phyloP scores from a whole-genome alignment of 345 rosid genomes.

The Mallotus nudiflorus region DNA sequence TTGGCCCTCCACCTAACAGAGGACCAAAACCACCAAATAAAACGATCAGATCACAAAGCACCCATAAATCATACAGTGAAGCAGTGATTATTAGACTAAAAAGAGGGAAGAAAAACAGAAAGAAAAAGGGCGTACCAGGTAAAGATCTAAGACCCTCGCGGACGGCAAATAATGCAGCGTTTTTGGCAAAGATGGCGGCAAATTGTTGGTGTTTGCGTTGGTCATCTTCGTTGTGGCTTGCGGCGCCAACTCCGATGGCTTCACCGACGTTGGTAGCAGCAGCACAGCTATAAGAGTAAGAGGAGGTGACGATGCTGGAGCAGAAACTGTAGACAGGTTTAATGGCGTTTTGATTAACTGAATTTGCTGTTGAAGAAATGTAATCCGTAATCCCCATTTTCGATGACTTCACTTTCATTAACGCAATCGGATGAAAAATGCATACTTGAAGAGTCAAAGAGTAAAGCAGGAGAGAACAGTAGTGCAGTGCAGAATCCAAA shows the following conservation, averaged over 20 bases:
- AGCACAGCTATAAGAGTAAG: background rate
- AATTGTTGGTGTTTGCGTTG: slow-evolving; percentile 7
- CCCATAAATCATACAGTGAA: too few relatives aligned
- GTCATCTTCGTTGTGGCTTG: slow-evolving; percentile 20
- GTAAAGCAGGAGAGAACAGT: background rate
- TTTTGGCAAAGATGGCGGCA: slow-evolving; percentile 17
- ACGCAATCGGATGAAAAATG: too few relatives aligned
- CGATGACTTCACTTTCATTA: too few relatives aligned
- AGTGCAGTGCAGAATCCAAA: too few relatives aligned
- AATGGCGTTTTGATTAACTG: slow-evolving; percentile 14
- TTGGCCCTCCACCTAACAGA: slow-evolving; percentile 6
- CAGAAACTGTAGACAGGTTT: slow-evolving; percentile 8
- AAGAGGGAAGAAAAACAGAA: too few relatives aligned
- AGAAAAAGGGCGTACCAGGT: slow-evolving; percentile 22
- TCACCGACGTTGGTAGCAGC: slow-evolving; percentile 10
- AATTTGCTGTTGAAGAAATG: slow-evolving; percentile 23
- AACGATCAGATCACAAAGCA: too few relatives aligned
- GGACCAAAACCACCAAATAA: background rate
- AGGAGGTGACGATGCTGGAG: too few relatives aligned
- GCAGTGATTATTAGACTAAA: too few relatives aligned
- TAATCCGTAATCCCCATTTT: slow-evolving; percentile 31
- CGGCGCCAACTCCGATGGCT: slow-evolving; percentile 6
- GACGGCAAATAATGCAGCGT: slow-evolving; percentile 3
- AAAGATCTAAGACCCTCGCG: slow-evolving; percentile 22
- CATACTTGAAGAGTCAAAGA: too few relatives aligned